Conservation (phyloP, 495 filamentous ascomycete species). For the Poronia punctata region DNA sequence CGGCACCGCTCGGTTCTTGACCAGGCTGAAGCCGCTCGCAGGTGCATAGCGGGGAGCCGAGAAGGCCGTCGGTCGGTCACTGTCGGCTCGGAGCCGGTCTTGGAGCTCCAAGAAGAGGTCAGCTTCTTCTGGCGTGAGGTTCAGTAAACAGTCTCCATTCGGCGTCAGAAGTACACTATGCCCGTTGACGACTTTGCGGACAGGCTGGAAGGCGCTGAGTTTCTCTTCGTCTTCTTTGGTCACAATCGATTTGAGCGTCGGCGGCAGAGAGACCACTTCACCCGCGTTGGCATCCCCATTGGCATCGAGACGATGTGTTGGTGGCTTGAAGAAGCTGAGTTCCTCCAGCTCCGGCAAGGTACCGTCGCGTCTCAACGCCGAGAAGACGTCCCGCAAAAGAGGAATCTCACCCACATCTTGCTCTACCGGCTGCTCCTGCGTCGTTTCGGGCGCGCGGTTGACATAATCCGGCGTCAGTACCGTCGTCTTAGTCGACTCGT, state of each 20-base stretch:
- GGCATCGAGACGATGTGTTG: conserved; percentile 18
- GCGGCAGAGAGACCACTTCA: conserved; percentile 14
- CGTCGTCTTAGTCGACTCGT: conserved; percentile 28
- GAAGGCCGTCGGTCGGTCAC: conserved; percentile 40
- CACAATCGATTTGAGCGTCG: conserved; percentile 40
- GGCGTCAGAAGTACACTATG: conserved; percentile 65
- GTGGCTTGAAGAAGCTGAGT: conserved; percentile 24
- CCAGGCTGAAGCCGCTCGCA: conserved; percentile 42
- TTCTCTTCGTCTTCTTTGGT: conserved; percentile 44
- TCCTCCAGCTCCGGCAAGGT: conserved; percentile 17
- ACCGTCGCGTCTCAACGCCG: conserved; percentile 15
- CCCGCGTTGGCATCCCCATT: conserved; percentile 7
- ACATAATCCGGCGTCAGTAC: conserved; percentile 26
- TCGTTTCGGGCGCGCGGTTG: conserved; percentile 17
- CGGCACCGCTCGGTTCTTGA: conserved; percentile 49
- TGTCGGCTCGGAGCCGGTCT: conserved; percentile 42
- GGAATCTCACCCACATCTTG: conserved; percentile 25
- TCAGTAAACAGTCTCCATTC: conserved; percentile 68
- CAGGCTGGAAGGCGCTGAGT: conserved; percentile 40
- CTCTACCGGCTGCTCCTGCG: conserved; percentile 20
- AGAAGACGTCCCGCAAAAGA: conserved; percentile 25
- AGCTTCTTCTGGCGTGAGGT: conserved; percentile 70
- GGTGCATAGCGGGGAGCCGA: conserved; percentile 39
- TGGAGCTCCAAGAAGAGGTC: conserved; percentile 70
- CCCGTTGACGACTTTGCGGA: conserved; percentile 43